phyloP scores from a whole-genome alignment of 345 rosid genomes.

The Eucalyptus marginata region DNA sequence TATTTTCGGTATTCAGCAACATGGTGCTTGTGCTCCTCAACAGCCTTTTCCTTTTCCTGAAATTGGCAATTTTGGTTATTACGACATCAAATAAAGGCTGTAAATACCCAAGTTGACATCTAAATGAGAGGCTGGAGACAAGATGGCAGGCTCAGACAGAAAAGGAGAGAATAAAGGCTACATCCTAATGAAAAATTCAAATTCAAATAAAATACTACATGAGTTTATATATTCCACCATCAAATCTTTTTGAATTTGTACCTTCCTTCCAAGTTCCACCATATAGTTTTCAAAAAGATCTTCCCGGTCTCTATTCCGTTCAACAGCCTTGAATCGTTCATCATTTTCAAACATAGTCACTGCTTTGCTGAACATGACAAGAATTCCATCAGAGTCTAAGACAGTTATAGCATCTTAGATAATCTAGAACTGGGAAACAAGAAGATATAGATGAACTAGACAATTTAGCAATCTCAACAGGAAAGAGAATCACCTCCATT shows the following conservation, averaged over 20 bases:
- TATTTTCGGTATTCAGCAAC: slow-evolving; percentile 62
- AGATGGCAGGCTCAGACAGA: not conserved
- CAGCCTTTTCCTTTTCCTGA: slow-evolving; percentile 90
- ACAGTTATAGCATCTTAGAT: not conserved
- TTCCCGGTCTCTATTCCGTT: slow-evolving; percentile 76
- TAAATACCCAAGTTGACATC: not conserved
- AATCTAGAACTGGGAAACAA: not conserved
- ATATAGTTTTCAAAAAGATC: slow-evolving; percentile 83
- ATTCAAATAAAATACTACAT: not conserved
- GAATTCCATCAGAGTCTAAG: not conserved
- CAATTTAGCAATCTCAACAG: not conserved
- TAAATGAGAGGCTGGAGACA: not conserved
- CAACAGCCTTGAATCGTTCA: slow-evolving; percentile 94
- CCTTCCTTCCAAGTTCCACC: slow-evolving; percentile 94
- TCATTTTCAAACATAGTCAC: slow-evolving; percentile 78
- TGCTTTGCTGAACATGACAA: slow-evolving; percentile 59
- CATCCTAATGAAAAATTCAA: not conserved
- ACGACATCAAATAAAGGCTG: not conserved
- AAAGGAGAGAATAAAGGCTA: not conserved
- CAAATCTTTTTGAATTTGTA: slow-evolving; percentile 1
- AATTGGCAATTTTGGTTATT: not conserved
- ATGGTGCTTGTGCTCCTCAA: slow-evolving; percentile 55
- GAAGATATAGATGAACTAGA: not conserved
- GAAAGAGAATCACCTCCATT: slow-evolving; percentile 59
- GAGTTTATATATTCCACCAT: not conserved